phyloP scores from a whole-genome alignment of 1,284 basidiomycete species.

The Malassezia slooffiae region DNA sequence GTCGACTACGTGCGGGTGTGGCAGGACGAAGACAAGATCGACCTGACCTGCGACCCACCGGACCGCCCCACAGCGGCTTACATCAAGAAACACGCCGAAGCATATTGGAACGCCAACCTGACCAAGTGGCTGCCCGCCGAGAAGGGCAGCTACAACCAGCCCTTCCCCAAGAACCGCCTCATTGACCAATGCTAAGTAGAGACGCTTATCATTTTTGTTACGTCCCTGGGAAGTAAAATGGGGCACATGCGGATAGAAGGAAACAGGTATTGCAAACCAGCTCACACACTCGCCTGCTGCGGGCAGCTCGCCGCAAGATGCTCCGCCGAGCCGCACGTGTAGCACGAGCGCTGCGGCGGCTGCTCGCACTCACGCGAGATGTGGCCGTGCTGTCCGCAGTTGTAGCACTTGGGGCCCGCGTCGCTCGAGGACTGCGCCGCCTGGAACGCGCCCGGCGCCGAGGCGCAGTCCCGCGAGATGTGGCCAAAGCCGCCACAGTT shows the following conservation, averaged over 20 bases:
- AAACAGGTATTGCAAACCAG: no score
- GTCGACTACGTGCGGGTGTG: conserved; percentile 34
- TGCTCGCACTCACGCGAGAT: conserved; percentile 37
- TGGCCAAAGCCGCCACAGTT: conserved; percentile 43
- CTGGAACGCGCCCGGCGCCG: conserved; percentile 21
- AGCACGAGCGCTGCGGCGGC: conserved; percentile 38
- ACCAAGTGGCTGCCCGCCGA: conserved; percentile 31
- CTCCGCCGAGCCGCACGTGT: conserved; percentile 18
- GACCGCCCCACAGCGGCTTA: conserved; percentile 39
- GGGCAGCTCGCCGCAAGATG: conserved; percentile 14
- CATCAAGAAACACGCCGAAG: conserved; percentile 36
- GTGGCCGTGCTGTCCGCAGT: conserved; percentile 39
- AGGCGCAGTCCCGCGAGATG: conserved; percentile 39
- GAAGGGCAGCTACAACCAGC: conserved; percentile 22
- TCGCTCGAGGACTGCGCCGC: conserved; percentile 1
- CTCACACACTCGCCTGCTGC: neutral
- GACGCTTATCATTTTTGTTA: neutral
- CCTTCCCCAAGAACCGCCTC: conserved; percentile 25
- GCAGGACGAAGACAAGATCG: conserved; percentile 32
- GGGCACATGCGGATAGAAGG: neutral
- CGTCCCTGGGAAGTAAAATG: neutral
- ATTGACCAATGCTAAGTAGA: conserved; percentile 17
- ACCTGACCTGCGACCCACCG: conserved; percentile 48
- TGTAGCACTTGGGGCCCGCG: conserved; percentile 38
- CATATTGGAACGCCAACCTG: conserved; percentile 37